Percentiles rank a stretch among this genome's conserved stretches.
Conservation (phyloP, 495 filamentous ascomycete genomes). For the Oleoguttula mirabilis region DNA sequence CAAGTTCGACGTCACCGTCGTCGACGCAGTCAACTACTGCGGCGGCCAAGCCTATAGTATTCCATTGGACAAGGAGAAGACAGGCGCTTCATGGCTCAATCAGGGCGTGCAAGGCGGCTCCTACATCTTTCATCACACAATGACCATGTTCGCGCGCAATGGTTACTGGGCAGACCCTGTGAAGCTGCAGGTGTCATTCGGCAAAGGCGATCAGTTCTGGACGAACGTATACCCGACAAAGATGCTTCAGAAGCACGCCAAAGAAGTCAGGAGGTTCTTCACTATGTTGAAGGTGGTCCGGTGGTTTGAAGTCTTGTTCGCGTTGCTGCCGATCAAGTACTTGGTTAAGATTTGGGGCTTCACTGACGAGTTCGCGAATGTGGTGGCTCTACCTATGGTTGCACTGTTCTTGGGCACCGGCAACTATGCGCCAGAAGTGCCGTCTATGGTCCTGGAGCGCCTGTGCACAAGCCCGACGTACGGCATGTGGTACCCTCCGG, state of each 20-base stretch:
- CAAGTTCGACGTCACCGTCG: slow-evolving; percentile 60
- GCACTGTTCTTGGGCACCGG: slow-evolving; percentile 60
- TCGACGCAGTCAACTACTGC: slow-evolving; percentile 53
- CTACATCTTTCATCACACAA: slow-evolving; percentile 66
- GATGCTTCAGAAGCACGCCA: slow-evolving; percentile 48
- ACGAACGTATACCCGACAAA: slow-evolving; percentile 67
- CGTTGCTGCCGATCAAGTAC: slow-evolving; percentile 56
- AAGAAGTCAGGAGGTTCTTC: slow-evolving; percentile 55
- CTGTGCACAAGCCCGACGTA: slow-evolving; percentile 63
- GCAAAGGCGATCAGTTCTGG: slow-evolving; percentile 68
- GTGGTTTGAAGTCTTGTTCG: slow-evolving; percentile 59
- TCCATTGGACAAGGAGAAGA: slow-evolving; percentile 49
- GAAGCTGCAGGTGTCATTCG: slow-evolving; percentile 68
- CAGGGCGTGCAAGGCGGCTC: slow-evolving; percentile 78
- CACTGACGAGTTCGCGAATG: slow-evolving; percentile 60
- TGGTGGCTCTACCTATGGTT: slow-evolving; percentile 60
- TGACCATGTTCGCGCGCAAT: slow-evolving; percentile 63
- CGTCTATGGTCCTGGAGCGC: slow-evolving; percentile 61
- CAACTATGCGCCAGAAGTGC: slow-evolving; percentile 68
- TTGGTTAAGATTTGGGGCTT: slow-evolving; percentile 61
- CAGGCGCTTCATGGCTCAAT: slow-evolving; percentile 68
- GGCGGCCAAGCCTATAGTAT: slow-evolving; percentile 81
- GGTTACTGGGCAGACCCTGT: slow-evolving; percentile 57
- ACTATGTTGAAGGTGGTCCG: slow-evolving; percentile 55
- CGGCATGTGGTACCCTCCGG: slow-evolving; percentile 64